Evolutionary conservation across 2,329 filamentous ascomycete genomes (phyloP), one percentile per base, ranked within the genome.

Genomic region (Penicillium sp.): DNA sequence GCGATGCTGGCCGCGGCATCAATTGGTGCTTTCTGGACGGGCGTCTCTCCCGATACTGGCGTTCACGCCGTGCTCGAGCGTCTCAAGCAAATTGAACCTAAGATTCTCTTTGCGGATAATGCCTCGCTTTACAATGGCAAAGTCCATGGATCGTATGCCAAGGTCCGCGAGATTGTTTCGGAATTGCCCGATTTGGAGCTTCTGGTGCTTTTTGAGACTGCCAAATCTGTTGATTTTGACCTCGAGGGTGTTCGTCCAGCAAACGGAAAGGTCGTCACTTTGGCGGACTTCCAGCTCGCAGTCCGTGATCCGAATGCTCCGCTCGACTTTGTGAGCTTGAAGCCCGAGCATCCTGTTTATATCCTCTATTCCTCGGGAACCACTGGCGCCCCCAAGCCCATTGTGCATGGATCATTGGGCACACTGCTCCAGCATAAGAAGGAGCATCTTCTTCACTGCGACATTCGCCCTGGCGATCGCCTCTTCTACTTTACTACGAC

Each of bases 381-480:
- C 0, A 98, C 95, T 0, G 87, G 87, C 2, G 78, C 86, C 17
- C 94, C 95, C 6, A 98, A 98, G 76, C 94, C 93, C 65, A 98
- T 99, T 65, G 89, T 97, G 1, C 95, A 99, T 75, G 94, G 92
- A 0, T 89, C 92, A 0, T 84, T 95, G 12, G 95, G 95, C 6
- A 97, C 94, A 0, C 81, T 99, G 6, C 84, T 98, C 53, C 94
- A 98, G 75, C 95, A 98, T 80, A 98, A 98, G 78, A 99, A 99
- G 74, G 95, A 98, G 74, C 93, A 96, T 72, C 84, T 89, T 49
- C 82, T 98, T 3, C 94, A 98, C 73, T 91, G 90, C 73, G 92
- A 92, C 22, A 87, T 99, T 63, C 82, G 84, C 8, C 84, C 88
- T 0, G 80, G 82, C 2, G 91, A 92, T 43, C 85, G 89, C 20